Evolutionary conservation across 768 basidiomycete genomes (phyloP), one percentile per base, ranked within the genome.

Genomic region (Hypholoma sublateritium): DNA sequence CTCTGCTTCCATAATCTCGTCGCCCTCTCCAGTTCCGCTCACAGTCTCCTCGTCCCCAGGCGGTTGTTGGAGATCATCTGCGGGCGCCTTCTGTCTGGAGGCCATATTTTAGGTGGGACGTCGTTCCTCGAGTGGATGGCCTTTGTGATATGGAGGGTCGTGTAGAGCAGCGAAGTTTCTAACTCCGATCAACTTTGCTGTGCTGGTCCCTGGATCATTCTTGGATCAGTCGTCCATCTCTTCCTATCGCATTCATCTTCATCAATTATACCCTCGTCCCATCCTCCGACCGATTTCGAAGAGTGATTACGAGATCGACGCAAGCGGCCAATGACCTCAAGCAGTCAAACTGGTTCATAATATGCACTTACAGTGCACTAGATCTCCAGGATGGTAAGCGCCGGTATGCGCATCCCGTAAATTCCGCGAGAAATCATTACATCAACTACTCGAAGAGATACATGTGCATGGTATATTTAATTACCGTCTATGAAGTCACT

Each of bases 1-100:
- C 63, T 91, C 89, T 73, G 87, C 86, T 66, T 91, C 89, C 91
- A 93, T 93, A 53, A 85, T 77, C 68, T 92, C 89, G 73, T 91
- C 90, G 41, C 79, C 87, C 63, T 81, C 80, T 4, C 80, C 85
- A 53, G 75, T 74, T 32, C 74, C 88, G 53, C 83, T 86, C 28
- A 85, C 65, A 22, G 66, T 73, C 49, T 88, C 89, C 55, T 91
- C 88, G 59, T 86, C 85, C 55, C 84, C 84, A 45, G 83, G 71
- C 48, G 78, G 77, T 36, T 69, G 78, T 62, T 79, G 85, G 53
- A 74, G 75, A 62, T 80, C 73, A 53, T 84, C 81, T 52, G 69
- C 57, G 47, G 70, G 58, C 55, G 69, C 56, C 55, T 68, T 67
- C 62, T 73, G 77, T 67, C 74, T 71, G 66, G 74, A 71, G 62